Base-by-base conservation (phyloP, 1,139 yeast genomes). In the Yamadazyma oceani region DNA sequence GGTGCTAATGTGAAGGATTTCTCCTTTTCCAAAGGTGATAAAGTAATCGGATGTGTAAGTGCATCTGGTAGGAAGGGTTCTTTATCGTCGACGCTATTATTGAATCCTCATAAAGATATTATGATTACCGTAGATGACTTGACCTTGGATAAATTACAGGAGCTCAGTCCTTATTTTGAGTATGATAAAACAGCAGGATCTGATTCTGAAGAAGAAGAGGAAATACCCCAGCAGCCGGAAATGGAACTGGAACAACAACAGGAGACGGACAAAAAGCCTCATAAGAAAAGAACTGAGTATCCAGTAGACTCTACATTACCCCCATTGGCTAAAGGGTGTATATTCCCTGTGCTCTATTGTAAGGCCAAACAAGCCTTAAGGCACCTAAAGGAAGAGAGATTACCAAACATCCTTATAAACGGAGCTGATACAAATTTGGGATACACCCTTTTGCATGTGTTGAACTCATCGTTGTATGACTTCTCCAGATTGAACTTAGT, bases 381-480 rank as follows among this genome's bases (percentile, higher is more conserved):
- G 17, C 59, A 64, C 41, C 51, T 62, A 31, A 29, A 35, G 3
- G 45, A 55, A 19, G 26, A 37, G 1, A 38, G 51, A 17, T 41
- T 46, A 27, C 58, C 61, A 10, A 64, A 58, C 33, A 49, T 71
- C 8, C 52, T 71, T 32, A 66, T 71, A 37, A 69, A 71, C 48
- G 77, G 77, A 10, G 77, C 66, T 4, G 75, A 71, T 43, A 68
- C 76, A 6, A 55, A 58, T 36, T 48, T 69, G 24, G 75, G 73
- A 0, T 49, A 53, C 35, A 69, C 73, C 1, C 38, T 71, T 6
- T 43, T 66, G 4, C 76, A 71, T 43, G 27, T 63, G 3, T 43
- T 66, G 33, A 49, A 52, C 35, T 57, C 67, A 11, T 45, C 60
- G 8, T 32, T 51, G 6, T 66, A 64, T 45, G 31, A 37, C 9